Evolutionary conservation across 1,284 basidiomycete genomes (phyloP), one percentile per base, ranked within the genome.

Genomic region (Leccinum fuscescens): DNA sequence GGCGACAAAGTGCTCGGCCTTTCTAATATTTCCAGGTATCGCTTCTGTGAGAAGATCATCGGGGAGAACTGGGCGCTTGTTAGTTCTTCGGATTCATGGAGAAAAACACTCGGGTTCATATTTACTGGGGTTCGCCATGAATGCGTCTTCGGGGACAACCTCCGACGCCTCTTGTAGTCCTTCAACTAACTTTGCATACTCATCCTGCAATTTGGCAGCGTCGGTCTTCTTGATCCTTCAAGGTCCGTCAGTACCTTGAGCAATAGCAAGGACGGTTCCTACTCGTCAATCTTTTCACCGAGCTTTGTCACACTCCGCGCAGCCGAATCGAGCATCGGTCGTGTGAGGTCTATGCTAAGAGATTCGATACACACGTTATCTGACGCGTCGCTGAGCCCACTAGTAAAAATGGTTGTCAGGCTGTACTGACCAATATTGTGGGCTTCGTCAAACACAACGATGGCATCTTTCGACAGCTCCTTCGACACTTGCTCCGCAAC

Each of bases 281-380:
- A 94, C 92, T 98, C 95, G 66, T 96, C 94, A 58, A 99, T 96
- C 73, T 93, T 92, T 64, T 98, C 94, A 5, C 89, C 87, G 1
- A 99, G 83, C 72, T 88, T 93, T 27, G 83, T 84, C 15, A 98
- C 91, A 74, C 94, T 98, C 65, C 96, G 84, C 3, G 89, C 86
- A 1, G 97, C 97, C 7, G 94, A 93, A 70, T 99, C 97, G 29
- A 99, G 82, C 93, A 99, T 99, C 0, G 97, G 97, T 42, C 97
- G 82, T n/a, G 96, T 99, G 54, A 99, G 80, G 73, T 99, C 97
- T 67, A 99, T 98, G 63, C 94, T 97, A 50, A 99, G 80, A 0
- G 96, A 98, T 73, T 99, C 97, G 73, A 99, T 97, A 77, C 97
- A 99, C 57, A 99, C 97, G 74, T 99, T 99, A 74, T 99, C 96